Evolutionary conservation across 805 yeast species (phyloP).

Genomic region (Yamadazyma nakazawae): DNA sequence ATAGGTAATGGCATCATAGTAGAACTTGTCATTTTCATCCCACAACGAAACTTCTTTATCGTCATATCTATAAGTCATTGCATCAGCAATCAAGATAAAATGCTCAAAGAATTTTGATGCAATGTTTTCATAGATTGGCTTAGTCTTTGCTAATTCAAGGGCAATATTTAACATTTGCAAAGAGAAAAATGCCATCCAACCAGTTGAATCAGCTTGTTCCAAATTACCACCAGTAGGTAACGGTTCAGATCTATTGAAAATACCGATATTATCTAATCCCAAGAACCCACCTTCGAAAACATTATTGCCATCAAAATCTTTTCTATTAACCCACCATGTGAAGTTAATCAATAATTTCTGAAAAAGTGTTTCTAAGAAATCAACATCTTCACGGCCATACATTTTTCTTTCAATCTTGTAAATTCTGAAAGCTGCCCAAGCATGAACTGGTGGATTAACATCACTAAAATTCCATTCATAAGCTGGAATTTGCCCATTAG

Average conservation of each 20-base stretch:
- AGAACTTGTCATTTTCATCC: constrained; percentile 87
- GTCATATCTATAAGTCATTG: constrained; percentile 68
- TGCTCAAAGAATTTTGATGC: constrained; percentile 95
- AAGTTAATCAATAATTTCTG: constrained; percentile 85
- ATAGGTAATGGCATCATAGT: constrained; percentile 87
- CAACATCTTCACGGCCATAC: constrained; percentile 77
- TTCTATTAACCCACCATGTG: constrained; percentile 97
- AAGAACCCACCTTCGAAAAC: constrained; percentile 93
- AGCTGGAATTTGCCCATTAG: constrained; percentile 96
- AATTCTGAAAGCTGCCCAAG: constrained; percentile 89
- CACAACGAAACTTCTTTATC: constrained; percentile 63
- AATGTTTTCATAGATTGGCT: constrained; percentile 86
- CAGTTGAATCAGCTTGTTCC: constrained; percentile 94
- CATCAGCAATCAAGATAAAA: constrained; percentile 86
- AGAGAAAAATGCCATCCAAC: constrained; percentile 95
- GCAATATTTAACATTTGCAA: constrained; percentile 92
- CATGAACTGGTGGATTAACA: constrained; percentile 97
- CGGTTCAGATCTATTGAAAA: constrained; percentile 90
- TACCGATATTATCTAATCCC: constrained; percentile 89
- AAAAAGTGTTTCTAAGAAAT: constrained; percentile 86
- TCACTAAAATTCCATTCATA: constrained; percentile 95
- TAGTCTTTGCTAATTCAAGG: constrained; percentile 79
- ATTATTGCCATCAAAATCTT: constrained; percentile 81
- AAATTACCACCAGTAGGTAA: constrained; percentile 87
- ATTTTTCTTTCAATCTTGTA: constrained; percentile 83